Conservation (phyloP, 495 filamentous ascomycete species). For the Astrothelium macrocarpum region DNA sequence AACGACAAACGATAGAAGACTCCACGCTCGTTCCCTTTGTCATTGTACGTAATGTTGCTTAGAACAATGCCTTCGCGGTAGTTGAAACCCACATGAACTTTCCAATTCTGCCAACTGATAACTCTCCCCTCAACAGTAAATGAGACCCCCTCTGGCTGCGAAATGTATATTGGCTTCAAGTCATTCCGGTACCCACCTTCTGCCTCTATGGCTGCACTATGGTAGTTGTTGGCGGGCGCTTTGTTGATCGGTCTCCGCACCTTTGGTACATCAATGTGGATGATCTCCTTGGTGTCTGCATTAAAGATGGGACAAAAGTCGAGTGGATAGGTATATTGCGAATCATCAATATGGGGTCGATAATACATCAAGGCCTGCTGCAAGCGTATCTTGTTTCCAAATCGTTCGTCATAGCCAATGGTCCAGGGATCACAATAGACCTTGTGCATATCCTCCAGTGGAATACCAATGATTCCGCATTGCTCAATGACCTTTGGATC, state of each 20-base stretch:
- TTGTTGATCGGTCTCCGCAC: slow-evolving; percentile 70
- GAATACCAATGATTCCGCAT: slow-evolving; percentile 78
- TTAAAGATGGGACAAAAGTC: slow-evolving; percentile 95
- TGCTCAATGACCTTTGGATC: slow-evolving; percentile 90
- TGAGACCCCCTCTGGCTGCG: slow-evolving; percentile 87
- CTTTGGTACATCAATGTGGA: slow-evolving; percentile 81
- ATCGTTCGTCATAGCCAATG: slow-evolving; percentile 89
- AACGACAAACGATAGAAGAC: slow-evolving; percentile 89
- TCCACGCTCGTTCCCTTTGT: slow-evolving; percentile 69
- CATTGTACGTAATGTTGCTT: slow-evolving; percentile 85
- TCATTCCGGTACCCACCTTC: slow-evolving; percentile 70
- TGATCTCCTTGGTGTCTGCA: slow-evolving; percentile 68
- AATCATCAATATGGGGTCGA: slow-evolving; percentile 74
- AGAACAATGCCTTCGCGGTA: slow-evolving; percentile 90
- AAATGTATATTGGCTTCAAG: slow-evolving; percentile 89
- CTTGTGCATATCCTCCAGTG: slow-evolving; percentile 78
- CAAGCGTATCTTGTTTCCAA: slow-evolving; percentile 67
- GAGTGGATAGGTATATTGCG: slow-evolving; percentile 82
- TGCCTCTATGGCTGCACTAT: slow-evolving; percentile 59
- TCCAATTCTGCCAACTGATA: slow-evolving; percentile 95
- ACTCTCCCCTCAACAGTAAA: slow-evolving; percentile 70
- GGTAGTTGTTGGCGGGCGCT: slow-evolving; percentile 68
- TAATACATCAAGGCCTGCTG: slow-evolving; percentile 98
- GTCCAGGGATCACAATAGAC: slow-evolving; percentile 94
- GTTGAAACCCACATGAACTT: slow-evolving; percentile 89